Evolutionary conservation across 768 basidiomycete genomes (phyloP).

Genomic region (Rickenella mellea): DNA sequence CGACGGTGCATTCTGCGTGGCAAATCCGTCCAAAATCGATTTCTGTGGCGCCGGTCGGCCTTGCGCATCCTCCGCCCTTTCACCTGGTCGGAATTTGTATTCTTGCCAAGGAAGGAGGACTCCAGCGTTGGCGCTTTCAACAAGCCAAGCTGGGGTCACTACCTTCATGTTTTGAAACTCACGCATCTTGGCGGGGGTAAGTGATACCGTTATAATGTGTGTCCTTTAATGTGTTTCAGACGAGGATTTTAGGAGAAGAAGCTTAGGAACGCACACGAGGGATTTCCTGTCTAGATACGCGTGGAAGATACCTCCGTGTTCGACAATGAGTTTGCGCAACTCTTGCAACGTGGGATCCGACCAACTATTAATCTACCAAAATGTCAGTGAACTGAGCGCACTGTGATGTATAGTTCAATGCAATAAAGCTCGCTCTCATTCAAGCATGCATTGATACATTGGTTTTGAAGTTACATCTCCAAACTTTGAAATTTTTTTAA

Average conservation of each 20-base stretch:
- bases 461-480: too few relatives aligned
- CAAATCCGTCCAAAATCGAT: slow-evolving; percentile 19
- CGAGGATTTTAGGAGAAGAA: neutral
- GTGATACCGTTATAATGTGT: slow-evolving; percentile 83
- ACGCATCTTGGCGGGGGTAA: slow-evolving; percentile 82
- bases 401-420: neutral
- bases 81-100: slow-evolving; percentile 49
- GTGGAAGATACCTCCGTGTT: slow-evolving; percentile 76
- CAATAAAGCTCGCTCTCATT: too few relatives aligned
- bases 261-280: slow-evolving; percentile 44
- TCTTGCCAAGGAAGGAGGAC: slow-evolving; percentile 71
- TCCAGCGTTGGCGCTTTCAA: slow-evolving; percentile 63
- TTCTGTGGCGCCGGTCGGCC: slow-evolving; percentile 32
- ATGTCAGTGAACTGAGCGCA: slow-evolving; percentile 2
- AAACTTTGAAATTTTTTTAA: too few relatives aligned
- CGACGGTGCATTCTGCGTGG: too few relatives aligned
- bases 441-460: too few relatives aligned
- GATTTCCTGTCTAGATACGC: slow-evolving; percentile 78
- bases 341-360: slow-evolving; percentile 84
- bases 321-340: slow-evolving; percentile 67
- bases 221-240: slow-evolving; percentile 38
- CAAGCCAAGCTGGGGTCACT: slow-evolving; percentile 80
- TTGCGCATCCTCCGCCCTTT: slow-evolving; percentile 39
- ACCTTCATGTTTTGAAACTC: slow-evolving; percentile 91
- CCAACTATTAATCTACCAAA: slow-evolving; percentile 74